These are phyloP conservation scores for Debaryomycetaceae sp. DNA, from an alignment of 1,139 yeast genomes.

Conservation along the genomic window DNA sequence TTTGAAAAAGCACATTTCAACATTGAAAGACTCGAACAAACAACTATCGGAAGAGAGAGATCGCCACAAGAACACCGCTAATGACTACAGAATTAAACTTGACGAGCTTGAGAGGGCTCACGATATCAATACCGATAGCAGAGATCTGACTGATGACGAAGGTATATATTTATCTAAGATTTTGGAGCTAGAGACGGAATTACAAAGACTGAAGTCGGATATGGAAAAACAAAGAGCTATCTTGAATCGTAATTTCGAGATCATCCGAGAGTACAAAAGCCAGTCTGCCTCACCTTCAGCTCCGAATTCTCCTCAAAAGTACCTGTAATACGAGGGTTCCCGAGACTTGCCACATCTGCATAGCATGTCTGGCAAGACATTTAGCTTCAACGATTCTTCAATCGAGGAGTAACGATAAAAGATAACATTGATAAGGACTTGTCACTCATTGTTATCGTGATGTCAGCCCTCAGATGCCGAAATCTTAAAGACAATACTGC, in stretches of 20 bases:
- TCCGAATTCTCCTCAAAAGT: not conserved
- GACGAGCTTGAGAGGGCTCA: not conserved
- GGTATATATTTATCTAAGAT: not conserved
- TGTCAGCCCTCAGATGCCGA: no score
- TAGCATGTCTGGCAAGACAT: no score
- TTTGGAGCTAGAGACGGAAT: not conserved
- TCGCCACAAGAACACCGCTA: not conserved
- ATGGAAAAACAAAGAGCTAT: constrained; percentile 1
- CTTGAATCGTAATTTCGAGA: constrained; percentile 1
- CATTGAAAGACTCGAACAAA: not conserved
- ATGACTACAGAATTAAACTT: not conserved
- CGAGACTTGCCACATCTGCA: no score
- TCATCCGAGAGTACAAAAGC: constrained; percentile 1
- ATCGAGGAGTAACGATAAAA: no score
- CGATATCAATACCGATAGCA: not conserved
- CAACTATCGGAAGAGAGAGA: not conserved
- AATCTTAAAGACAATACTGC: no score
- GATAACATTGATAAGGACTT: no score
- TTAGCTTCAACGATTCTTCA: no score
- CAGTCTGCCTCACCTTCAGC: not conserved
- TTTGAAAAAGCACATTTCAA: not conserved
- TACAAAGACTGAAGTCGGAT: constrained; percentile 1
- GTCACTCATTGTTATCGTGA: no score
- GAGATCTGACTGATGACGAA: not conserved
- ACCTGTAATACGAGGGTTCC: no score